phyloP scores from a whole-genome alignment of 768 basidiomycete genomes.

The Lactifluus volemus region DNA sequence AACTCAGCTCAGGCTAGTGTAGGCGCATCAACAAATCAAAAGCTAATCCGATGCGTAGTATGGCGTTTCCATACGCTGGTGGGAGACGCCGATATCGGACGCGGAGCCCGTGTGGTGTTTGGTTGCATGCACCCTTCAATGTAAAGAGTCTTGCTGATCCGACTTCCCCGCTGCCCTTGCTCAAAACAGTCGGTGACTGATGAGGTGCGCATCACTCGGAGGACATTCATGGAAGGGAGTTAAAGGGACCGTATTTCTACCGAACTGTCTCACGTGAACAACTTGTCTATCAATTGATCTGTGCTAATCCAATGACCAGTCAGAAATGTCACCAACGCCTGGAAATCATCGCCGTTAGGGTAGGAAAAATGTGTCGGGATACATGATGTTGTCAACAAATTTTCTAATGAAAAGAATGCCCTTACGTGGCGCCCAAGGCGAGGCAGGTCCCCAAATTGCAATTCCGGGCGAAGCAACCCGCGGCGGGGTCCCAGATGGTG shows the following conservation, averaged over 20 bases:
- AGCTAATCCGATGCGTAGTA: background rate
- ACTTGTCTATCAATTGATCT: background rate
- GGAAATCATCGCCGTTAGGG: background rate
- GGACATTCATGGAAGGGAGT: background rate
- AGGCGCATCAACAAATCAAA: background rate
- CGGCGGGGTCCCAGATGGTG: background rate
- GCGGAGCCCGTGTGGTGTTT: background rate
- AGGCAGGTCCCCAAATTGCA: background rate
- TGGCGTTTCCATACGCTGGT: background rate
- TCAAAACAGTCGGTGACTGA: background rate
- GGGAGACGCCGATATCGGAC: background rate
- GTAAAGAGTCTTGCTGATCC: background rate
- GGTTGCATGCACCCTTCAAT: background rate
- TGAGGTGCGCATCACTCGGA: background rate
- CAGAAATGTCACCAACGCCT: background rate
- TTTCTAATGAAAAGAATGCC: background rate
- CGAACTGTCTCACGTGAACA: background rate
- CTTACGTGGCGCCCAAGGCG: background rate
- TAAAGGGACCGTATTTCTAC: background rate
- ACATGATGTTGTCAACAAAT: background rate
- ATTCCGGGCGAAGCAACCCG: conserved; percentile 1
- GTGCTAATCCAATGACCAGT: background rate
- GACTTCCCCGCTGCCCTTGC: conserved; percentile 1
- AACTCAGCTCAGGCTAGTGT: background rate
- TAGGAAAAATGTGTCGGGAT: background rate